Base-by-base conservation (phyloP, 768 basidiomycete genomes). In the Psilocybe sp. region DNA sequence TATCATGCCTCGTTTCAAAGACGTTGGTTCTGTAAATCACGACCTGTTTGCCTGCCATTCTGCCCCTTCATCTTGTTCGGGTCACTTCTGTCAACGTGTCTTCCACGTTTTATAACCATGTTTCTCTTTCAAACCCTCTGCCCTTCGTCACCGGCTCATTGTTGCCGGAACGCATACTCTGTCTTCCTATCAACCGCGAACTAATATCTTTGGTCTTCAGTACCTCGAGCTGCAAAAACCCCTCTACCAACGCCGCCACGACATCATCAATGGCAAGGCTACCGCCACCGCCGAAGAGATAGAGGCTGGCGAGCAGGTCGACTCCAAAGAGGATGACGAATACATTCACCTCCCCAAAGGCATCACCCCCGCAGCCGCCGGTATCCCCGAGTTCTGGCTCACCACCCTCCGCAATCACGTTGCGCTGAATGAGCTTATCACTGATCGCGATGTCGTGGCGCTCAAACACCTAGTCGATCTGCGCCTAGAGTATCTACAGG, bases 341-440 rank as follows among this genome's bases (percentile, higher is more conserved):
- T 87, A 88, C 69, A 73, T 72, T 20, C 75, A 81, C 15, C 75
- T 92, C 12, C 71, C 83, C 47, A 77, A 74, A 52, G 83, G 79
- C 50, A 61, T 68, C 32, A 63, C 75, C 1, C 70, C 68, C 12
- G 69, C 71, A 34, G 54, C 75, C 44, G 41, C 61, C 14, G 77
- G 85, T 46, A 91, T 99, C 58, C 92, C 95, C 45, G 88, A 96
- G 61, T 99, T 99, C 80, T 99, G 96, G 96, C 84, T 97, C 60
- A 98, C 97, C 1, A 92, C 94, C 2, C 78, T 98, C 47, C 84
- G 89, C 57, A 98, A 97, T 70, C 94, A 98, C 67, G 69, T 87
- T 47, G 91, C 82, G 44, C 77, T 98, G 48, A 77, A 79, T 38
- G 93, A 95, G 15, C 76, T 94, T 64, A 92, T 98, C 74, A 96